These are phyloP conservation scores for Salix koriyanagi DNA, from an alignment of 345 rosid genomes.

Conservation along the genomic window DNA sequence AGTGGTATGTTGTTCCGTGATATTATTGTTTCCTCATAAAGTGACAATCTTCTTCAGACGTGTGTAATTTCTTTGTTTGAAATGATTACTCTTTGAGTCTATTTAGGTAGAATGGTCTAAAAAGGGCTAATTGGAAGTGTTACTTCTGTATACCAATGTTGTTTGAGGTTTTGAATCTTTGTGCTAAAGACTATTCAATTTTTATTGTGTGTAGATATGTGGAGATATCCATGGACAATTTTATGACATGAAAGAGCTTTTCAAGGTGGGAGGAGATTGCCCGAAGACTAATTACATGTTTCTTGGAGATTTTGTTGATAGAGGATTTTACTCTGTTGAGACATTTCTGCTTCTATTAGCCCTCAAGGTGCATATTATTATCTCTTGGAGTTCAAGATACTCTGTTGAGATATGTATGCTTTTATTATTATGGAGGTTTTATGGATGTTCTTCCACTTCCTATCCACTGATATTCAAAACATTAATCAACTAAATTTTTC, in stretches of 20 bases:
- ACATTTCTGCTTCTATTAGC: slow-evolving; percentile 92
- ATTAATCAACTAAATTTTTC: neutral
- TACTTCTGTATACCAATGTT: neutral
- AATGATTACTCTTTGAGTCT: neutral
- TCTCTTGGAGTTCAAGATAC: neutral
- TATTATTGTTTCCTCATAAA: neutral
- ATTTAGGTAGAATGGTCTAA: neutral
- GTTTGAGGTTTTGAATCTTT: neutral
- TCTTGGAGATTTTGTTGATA: slow-evolving; percentile 97
- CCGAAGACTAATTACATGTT: slow-evolving; percentile 94
- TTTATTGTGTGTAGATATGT: slow-evolving; percentile 52
- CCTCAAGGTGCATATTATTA: slow-evolving; percentile 54
- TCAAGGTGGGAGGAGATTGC: slow-evolving; percentile 92
- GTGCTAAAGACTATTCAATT: neutral
- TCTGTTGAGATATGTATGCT: neutral
- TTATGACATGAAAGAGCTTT: slow-evolving; percentile 97
- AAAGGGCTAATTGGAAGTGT: neutral
- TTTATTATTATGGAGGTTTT: neutral
- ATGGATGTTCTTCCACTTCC: neutral
- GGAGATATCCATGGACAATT: slow-evolving; percentile 99
- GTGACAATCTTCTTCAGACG: neutral
- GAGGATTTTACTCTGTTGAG: slow-evolving; percentile 96
- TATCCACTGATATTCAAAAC: neutral
- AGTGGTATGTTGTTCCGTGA: neutral
- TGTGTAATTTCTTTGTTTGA: neutral